Conservation (phyloP, 1,284 basidiomycete species). For the Cutaneotrichosporon sp. region DNA sequence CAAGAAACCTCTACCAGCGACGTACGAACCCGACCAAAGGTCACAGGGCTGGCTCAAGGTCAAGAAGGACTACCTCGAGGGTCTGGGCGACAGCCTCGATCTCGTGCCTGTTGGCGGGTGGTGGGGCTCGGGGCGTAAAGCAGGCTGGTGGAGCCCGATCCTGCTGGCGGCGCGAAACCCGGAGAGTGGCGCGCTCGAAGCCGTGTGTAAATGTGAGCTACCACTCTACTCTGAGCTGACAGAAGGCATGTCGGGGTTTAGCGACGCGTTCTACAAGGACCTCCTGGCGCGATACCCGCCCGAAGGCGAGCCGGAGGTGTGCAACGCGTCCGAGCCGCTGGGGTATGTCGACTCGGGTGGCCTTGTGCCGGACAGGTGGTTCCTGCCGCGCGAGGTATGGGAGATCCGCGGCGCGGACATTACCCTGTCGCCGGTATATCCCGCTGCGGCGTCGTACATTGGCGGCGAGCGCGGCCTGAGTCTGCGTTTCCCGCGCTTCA, state of each 20-base stretch:
- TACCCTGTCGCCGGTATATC: slow-evolving; percentile 80
- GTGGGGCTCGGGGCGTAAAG: slow-evolving; percentile 90
- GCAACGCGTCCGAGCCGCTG: slow-evolving; percentile 54
- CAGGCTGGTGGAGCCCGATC: slow-evolving; percentile 88
- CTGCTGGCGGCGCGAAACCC: slow-evolving; percentile 76
- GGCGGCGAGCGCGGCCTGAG: slow-evolving; percentile 66
- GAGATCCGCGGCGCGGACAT: slow-evolving; percentile 87
- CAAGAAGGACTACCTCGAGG: slow-evolving; percentile 59
- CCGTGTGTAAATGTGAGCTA: slow-evolving; percentile 71
- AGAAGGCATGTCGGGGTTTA: slow-evolving; percentile 60
- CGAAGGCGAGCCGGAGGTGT: slow-evolving; percentile 56
- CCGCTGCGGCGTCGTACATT: slow-evolving; percentile 68
- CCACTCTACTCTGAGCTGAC: slow-evolving; percentile 7
- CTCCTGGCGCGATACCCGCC: slow-evolving; percentile 62
- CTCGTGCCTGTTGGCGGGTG: slow-evolving; percentile 74
- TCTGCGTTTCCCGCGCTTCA: slow-evolving; percentile 54
- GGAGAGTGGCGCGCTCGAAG: slow-evolving; percentile 63
- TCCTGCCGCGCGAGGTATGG: slow-evolving; percentile 81
- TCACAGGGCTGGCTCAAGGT: slow-evolving; percentile 69
- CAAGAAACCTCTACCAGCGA: slow-evolving; percentile 71
- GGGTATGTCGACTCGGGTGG: slow-evolving; percentile 70
- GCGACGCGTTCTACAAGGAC: slow-evolving; percentile 78
- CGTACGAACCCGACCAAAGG: slow-evolving; percentile 73
- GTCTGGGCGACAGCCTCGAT: slow-evolving; percentile 54
- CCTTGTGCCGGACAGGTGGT: slow-evolving; percentile 74